Base-by-base conservation (phyloP, 306 rosid species). In the Rubus idaeus region DNA sequence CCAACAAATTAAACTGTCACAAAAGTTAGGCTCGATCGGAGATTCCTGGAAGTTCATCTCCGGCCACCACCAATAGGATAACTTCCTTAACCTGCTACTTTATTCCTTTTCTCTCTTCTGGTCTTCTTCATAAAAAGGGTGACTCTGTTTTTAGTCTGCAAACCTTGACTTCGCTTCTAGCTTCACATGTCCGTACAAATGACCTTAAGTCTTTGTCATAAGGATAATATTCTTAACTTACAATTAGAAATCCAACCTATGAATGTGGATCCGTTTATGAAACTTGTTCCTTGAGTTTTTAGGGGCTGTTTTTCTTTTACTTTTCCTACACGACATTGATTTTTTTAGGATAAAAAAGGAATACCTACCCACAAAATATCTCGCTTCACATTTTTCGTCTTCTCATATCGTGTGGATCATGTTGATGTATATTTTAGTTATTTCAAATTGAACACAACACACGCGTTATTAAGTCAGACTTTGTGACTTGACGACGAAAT, bases 11-110 rank as follows among this genome's bases (percentile, higher is more conserved):
- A 13, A 16, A 62, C 2, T 5, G 8, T 4, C 8, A 66, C 20
- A 16, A 55, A 70, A 82, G 76, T 65, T 23, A 21, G 50, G 6
- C 67, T 45, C 42, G 6, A 61, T 45, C 42, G 39, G 47, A 75
- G 46, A 67, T 86, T 69, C 81, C 76, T 50, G 75, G 73, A 80
- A 83, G 75, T 75, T 68, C 70, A 21, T 80, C 49, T 47, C 71
- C 69, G 42, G 20, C 57, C 47, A 18, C 47, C 75, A 75, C 35
- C 35, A 30, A 30, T 1, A 30, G 66, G 68, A 76, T 75, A 75
- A 82, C 78, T 26, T 56, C 1, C 5, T 56, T 20, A 8, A 56
- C 13, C 62, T 30, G 5, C 62, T 51, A 52, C 17, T 64, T 75
- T 64, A 56, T 73, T 5, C 20, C 4, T 52, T 40, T 60, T 70